phyloP scores from a whole-genome alignment of 202 grass and related monocot species.

The Tripidium arundinaceum region DNA sequence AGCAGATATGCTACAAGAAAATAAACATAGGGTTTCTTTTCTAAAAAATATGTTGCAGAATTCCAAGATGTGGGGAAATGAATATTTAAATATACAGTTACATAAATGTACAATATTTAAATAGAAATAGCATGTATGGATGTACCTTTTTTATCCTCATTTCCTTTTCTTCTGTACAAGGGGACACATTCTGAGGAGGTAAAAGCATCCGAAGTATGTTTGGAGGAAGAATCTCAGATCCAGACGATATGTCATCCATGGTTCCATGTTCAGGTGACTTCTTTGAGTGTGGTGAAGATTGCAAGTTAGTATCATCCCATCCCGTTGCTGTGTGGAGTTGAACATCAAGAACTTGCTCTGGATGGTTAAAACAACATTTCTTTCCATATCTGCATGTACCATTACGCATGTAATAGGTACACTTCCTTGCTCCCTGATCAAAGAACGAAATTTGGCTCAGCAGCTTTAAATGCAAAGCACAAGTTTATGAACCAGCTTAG shows the following conservation, averaged over 20 bases:
- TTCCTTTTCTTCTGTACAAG: conserved; percentile 34
- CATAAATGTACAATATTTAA: neutral
- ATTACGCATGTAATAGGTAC: conserved; percentile 41
- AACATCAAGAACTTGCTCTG: conserved; percentile 40
- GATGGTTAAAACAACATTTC: conserved; percentile 45
- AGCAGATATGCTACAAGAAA: neutral
- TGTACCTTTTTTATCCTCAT: conserved; percentile 35
- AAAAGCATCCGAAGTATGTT: conserved; percentile 51
- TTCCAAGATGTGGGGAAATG: neutral
- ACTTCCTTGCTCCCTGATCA: conserved; percentile 41
- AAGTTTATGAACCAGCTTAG: conserved; percentile 1
- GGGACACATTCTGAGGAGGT: conserved; percentile 35
- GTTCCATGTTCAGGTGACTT: conserved; percentile 17
- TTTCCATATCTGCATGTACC: conserved; percentile 47
- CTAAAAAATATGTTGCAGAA: neutral
- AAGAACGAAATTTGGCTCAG: neutral
- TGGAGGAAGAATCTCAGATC: conserved; percentile 27
- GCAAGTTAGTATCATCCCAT: conserved; percentile 36
- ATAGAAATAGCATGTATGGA: neutral
- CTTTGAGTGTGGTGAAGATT: conserved; percentile 16
- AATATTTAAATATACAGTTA: neutral
- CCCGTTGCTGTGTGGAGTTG: conserved; percentile 27
- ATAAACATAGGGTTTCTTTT: neutral
- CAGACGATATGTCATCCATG: conserved; percentile 13
- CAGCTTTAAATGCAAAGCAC: conserved; percentile 11